These are phyloP conservation scores for Cystobasidium pallidum DNA, from an alignment of 1,284 basidiomycete species.

Conservation along the genomic window DNA sequence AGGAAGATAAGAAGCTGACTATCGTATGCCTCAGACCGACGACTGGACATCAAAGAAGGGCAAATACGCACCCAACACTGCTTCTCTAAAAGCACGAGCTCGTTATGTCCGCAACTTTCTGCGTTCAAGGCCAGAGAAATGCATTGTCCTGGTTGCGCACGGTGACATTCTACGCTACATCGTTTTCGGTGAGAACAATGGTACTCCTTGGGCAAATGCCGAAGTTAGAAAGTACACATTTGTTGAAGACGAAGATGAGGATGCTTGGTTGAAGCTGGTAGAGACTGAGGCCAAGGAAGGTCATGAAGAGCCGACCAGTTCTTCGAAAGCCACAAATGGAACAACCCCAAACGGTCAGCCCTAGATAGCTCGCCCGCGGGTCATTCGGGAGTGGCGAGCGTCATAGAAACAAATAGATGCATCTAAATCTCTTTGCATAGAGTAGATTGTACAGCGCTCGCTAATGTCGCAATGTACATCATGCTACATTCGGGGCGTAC, in stretches of 20 bases:
- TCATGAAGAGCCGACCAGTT: constrained; percentile 34
- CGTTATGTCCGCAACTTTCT: constrained; percentile 54
- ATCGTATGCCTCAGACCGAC: constrained; percentile 44
- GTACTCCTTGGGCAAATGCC: constrained; percentile 56
- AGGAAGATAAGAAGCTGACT: no score
- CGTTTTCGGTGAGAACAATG: constrained; percentile 53
- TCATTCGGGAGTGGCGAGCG: neutral
- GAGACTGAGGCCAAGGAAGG: constrained; percentile 42
- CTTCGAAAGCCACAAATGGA: constrained; percentile 6
- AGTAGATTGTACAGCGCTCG: neutral
- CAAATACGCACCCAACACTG: constrained; percentile 53
- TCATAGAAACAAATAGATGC: constrained; percentile 5
- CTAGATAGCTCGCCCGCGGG: neutral
- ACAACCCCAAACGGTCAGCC: constrained; percentile 4
- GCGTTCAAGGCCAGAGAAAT: constrained; percentile 54
- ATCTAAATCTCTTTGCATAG: neutral
- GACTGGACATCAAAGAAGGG: constrained; percentile 57
- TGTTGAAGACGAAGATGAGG: constrained; percentile 51
- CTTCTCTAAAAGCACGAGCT: constrained; percentile 51
- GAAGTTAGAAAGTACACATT: constrained; percentile 55
- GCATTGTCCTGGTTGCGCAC: constrained; percentile 58
- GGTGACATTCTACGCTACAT: constrained; percentile 57
- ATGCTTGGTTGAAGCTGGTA: constrained; percentile 52
- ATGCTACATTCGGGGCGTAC: constrained; percentile 54
- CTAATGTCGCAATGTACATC: neutral